phyloP scores from a whole-genome alignment of 805 yeast genomes.

The Metschnikowia lachancei region DNA sequence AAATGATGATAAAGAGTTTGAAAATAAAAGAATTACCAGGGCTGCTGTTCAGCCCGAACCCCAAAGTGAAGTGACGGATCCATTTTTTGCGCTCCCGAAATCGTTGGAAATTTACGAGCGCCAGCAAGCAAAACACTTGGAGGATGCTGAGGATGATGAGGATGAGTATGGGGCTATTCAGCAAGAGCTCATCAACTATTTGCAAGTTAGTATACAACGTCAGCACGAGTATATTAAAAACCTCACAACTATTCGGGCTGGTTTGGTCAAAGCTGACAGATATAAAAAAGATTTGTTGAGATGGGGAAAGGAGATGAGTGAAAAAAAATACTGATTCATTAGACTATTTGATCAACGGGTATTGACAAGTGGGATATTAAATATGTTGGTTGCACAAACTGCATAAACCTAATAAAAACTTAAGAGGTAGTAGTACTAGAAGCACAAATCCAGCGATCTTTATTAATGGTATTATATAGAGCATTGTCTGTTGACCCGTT shows the following conservation, averaged over 20 bases:
- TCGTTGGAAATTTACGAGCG: slow-evolving; percentile 34
- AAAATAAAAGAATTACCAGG: slow-evolving; percentile 16
- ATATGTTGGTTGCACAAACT: background rate
- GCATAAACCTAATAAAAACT: too few relatives aligned
- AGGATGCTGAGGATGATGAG: slow-evolving; percentile 21
- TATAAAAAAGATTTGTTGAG: slow-evolving; percentile 63
- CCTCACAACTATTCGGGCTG: slow-evolving; percentile 67
- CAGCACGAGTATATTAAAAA: slow-evolving; percentile 82
- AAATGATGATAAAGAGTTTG: slow-evolving; percentile 16
- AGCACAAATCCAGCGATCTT: too few relatives aligned
- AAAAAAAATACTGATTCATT: slow-evolving; percentile 18
- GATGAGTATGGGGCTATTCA: slow-evolving; percentile 57
- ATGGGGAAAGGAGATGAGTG: slow-evolving; percentile 88
- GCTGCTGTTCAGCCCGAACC: slow-evolving; percentile 33
- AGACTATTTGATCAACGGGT: background rate
- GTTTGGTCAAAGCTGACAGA: slow-evolving; percentile 74
- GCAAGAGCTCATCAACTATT: slow-evolving; percentile 43
- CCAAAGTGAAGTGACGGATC: slow-evolving; percentile 55
- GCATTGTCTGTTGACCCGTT: too few relatives aligned
- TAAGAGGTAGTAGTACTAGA: too few relatives aligned
- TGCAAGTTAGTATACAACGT: slow-evolving; percentile 46
- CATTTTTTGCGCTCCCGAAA: slow-evolving; percentile 57
- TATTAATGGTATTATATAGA: too few relatives aligned
- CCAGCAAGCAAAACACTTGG: slow-evolving; percentile 23
- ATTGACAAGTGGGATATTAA: background rate